phyloP scores from a whole-genome alignment of 345 rosid genomes.

The Eucalyptus tenuipes region DNA sequence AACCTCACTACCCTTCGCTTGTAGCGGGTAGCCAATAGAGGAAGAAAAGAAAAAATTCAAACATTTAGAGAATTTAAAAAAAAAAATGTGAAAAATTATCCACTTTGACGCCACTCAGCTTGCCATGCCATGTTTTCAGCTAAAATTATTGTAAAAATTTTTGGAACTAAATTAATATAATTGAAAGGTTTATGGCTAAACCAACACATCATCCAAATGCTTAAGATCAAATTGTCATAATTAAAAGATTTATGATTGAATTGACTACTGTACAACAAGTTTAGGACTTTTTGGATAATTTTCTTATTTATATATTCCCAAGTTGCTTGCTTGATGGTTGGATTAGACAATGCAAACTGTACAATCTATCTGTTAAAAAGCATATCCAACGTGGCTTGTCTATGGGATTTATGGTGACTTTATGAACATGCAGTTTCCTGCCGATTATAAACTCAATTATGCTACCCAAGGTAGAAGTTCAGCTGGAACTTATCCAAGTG shows the following conservation, averaged over 20 bases:
- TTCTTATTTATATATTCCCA: background rate
- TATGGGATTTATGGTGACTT: background rate
- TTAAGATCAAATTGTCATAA: too few species aligned
- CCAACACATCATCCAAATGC: background rate
- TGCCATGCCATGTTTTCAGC: accelerated
- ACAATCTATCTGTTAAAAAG: background rate
- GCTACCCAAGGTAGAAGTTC: background rate
- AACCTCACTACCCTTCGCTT: too few species aligned
- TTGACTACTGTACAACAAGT: accelerated
- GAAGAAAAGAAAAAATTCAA: too few species aligned
- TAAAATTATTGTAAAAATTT: accelerated
- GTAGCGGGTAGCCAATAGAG: too few species aligned
- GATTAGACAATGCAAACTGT: background rate
- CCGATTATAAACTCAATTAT: background rate
- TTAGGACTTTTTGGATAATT: background rate
- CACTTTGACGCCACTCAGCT: accelerated
- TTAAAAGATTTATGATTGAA: too few species aligned
- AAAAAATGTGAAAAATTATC: too few species aligned
- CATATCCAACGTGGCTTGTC: background rate
- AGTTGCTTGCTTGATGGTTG: background rate
- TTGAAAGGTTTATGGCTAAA: too few species aligned
- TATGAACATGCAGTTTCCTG: background rate
- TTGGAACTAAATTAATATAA: too few species aligned
- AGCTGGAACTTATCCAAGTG: background rate
- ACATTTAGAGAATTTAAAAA: too few species aligned